These are phyloP conservation scores for Komagataea norvegica DNA, from an alignment of 1,139 yeast species.

Conservation along the genomic window DNA sequence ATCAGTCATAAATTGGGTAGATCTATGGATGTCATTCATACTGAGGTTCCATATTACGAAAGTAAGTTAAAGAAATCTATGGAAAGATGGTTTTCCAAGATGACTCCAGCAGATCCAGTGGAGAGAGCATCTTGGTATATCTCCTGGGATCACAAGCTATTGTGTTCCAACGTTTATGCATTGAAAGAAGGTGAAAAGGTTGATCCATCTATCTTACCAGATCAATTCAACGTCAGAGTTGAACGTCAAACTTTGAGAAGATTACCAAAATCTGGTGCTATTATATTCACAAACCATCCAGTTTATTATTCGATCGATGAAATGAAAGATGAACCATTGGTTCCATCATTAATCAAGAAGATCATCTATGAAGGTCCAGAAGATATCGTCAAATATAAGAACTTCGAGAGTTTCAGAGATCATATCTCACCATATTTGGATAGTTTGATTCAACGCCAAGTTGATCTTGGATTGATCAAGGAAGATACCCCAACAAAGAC, in stretches of 20 bases:
- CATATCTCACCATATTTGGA: conserved; percentile 58
- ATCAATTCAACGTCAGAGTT: conserved; percentile 52
- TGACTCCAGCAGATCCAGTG: conserved; percentile 60
- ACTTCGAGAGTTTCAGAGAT: conserved; percentile 52
- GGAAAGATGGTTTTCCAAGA: conserved; percentile 67
- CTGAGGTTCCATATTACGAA: conserved; percentile 63
- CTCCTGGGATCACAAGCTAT: conserved; percentile 65
- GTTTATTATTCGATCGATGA: conserved; percentile 65
- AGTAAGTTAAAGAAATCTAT: conserved; percentile 61
- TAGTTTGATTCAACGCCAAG: conserved; percentile 50
- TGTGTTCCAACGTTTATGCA: conserved; percentile 51
- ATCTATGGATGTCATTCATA: conserved; percentile 58
- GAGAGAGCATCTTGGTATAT: conserved; percentile 75
- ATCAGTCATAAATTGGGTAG: conserved; percentile 55
- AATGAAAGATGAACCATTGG: conserved; percentile 72
- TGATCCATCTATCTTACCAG: conserved; percentile 30
- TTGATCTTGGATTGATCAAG: conserved; percentile 48
- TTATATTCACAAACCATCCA: conserved; percentile 69
- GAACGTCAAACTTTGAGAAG: conserved; percentile 67
- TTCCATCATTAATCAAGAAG: conserved; percentile 62
- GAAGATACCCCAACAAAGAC: conserved; percentile 58
- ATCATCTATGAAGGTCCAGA: conserved; percentile 64
- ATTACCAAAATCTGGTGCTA: conserved; percentile 56
- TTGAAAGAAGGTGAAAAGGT: conserved; percentile 35
- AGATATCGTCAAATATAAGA: conserved; percentile 58